phyloP scores from a whole-genome alignment of 31 red algal genomes.

The Pterothamnion heteromorphum region DNA sequence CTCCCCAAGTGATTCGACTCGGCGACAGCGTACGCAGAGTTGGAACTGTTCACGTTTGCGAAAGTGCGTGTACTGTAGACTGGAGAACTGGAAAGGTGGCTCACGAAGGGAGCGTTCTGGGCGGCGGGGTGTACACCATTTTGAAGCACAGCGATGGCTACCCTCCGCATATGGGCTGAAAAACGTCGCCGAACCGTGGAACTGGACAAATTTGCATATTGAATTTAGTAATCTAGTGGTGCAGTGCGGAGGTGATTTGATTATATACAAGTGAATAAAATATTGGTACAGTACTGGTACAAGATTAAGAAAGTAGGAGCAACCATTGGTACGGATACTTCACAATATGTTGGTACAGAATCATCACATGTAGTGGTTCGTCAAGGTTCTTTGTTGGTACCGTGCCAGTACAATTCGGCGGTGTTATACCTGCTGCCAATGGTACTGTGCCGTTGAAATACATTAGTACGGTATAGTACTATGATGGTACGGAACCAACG shows the following conservation, averaged over 20 bases:
- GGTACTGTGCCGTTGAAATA: no score
- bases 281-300: neutral
- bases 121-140: no score
- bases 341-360: no score
- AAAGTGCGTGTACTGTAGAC: neutral
- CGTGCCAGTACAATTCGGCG: no score
- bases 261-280: no score
- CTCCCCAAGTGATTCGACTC: neutral
- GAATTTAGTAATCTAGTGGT: neutral
- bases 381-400: no score
- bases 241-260: neutral
- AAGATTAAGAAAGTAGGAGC: neutral
- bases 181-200: no score
- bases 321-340: neutral
- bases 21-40: neutral
- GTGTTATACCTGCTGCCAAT: no score
- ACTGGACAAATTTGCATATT: neutral
- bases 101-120: neutral
- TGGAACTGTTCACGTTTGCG: neutral
- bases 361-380: no score
- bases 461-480: neutral
- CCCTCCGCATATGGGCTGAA: no score
- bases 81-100: neutral
- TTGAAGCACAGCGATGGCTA: no score
- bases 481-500: neutral